Base-by-base conservation (phyloP, 371 early-diverging fungal species). In the Lichtheimia corymbifera region DNA sequence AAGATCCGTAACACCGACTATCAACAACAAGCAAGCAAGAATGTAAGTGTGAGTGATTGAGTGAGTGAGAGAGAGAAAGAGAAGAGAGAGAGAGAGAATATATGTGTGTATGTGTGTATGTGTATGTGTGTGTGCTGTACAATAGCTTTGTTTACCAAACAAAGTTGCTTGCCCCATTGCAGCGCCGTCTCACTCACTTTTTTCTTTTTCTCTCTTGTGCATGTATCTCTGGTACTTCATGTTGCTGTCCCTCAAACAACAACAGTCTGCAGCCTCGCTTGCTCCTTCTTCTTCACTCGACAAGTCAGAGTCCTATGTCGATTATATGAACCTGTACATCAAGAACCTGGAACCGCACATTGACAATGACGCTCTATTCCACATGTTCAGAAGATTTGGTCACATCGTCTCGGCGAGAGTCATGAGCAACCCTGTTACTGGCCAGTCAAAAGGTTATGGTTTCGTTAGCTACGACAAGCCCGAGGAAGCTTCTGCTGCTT, bases 381-480 rank as follows among this genome's bases (percentile, higher is more conserved):
- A 70, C 44, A 47, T 68, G 28, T 77, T 77, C 43, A 68, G 70
- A 40, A 61, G 63, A 51, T 77, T 68, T 58, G 77, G 77, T 20
- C 71, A 70, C 42, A 77, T 77, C 47, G 67, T 77, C 41, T 73
- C 74, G 50, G 74, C 70, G 5, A 64, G 72, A 22, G 72, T 72
- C 50, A 72, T 72, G 72, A 81, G 68, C 25, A 72, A 78, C 43
- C 76, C 78, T 4, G 50, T 58, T 4, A 81, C 70, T 14, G 74
- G 76, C 9, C 66, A 67, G 17, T 81, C 81, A 11, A 76, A 76
- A 20, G 81, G 81, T 0, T 81, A 74, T 59, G 73, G 73, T 2
- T 73, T 73, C 56, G 73, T 73, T 18, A 80, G 81, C 49, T 80
- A 63, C 56, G 67, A 67, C 12, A 61, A 61, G 30, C 49, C 68